phyloP scores from a whole-genome alignment of 495 filamentous ascomycete species.

The Aspergillus campestris region DNA sequence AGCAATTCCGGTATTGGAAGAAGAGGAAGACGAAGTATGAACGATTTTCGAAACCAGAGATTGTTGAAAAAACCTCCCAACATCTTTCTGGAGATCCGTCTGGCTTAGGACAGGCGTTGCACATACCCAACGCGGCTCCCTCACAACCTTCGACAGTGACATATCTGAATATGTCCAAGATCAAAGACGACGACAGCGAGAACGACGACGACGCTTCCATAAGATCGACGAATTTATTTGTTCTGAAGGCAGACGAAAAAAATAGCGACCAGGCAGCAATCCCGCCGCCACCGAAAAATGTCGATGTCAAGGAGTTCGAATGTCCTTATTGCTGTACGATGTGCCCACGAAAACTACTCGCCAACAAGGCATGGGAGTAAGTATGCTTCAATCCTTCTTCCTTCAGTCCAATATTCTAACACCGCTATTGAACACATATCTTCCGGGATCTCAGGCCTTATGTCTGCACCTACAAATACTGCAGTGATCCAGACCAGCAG shows the following conservation, averaged over 20 bases:
- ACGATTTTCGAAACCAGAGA: not conserved
- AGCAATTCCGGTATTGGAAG: constrained; percentile 3
- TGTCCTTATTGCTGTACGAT: constrained; percentile 3
- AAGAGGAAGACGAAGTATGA: not conserved
- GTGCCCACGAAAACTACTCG: not conserved
- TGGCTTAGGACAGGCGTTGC: too few relatives aligned
- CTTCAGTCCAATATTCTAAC: not conserved
- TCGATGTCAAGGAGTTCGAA: not conserved
- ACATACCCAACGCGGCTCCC: not conserved
- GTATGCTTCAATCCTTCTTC: too few relatives aligned
- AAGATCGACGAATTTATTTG: not conserved
- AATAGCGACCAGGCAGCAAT: not conserved
- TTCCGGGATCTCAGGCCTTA: not conserved
- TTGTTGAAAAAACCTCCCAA: not conserved
- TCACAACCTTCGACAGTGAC: constrained; percentile 1
- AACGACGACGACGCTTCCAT: not conserved
- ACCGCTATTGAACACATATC: not conserved
- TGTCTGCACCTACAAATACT: constrained; percentile 1
- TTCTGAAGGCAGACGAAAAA: not conserved
- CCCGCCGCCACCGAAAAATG: not conserved
- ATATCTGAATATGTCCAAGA: not conserved
- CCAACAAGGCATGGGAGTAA: constrained; percentile 1
- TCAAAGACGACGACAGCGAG: not conserved
- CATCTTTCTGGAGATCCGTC: too few relatives aligned
- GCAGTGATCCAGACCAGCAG: constrained; percentile 1